Base-by-base conservation (phyloP, 1,284 basidiomycete genomes). In the Hypsizygus ulmarius region DNA sequence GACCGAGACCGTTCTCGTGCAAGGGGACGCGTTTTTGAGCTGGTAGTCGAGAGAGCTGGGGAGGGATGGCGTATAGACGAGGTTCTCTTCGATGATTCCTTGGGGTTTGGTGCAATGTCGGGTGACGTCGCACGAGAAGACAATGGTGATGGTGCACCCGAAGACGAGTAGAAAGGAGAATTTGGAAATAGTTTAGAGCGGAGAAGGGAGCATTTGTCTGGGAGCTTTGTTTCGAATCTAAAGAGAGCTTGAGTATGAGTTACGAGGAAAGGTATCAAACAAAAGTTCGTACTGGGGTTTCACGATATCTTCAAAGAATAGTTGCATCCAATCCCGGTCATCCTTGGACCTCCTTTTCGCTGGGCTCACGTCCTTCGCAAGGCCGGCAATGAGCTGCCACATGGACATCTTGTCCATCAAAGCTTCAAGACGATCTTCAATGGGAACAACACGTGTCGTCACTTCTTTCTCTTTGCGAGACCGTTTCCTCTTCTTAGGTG, bases 381-480 rank as follows among this genome's bases (percentile, higher is more conserved):
- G 28, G 71, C 71, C 45, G 77, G 59, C 64, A 53, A 82, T 67
- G 9, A 89, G 74, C 57, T 89, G 87, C 84, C 87, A 87, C 64
- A 77, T 81, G 3, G 81, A 83, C 3, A 90, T 65, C 58, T 81
- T 84, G 65, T 90, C 87, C 82, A 87, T 86, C 62, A 85, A 81
- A 2, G 73, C 69, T 60, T 90, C 87, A 2, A 90, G 64, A 10
- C 74, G 72, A 29, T 82, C 81, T 46, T 78, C 77, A 1, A 46
- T 33, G 25, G 51, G 36, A 21, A 71, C 54, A 8, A 70, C 58
- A 8, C 54, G 25, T 9, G 49, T 38, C 30, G 60, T 48, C 15
- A 52, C 45, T 8, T 48, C 37, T 11, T 46, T 36, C 47, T 59
- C 47, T 56, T 70, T 46, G 48, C 47, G 41, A 56, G 58, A 47